Conservation (phyloP, 208 protist genomes). For the Wallacemonas rigidus region DNA sequence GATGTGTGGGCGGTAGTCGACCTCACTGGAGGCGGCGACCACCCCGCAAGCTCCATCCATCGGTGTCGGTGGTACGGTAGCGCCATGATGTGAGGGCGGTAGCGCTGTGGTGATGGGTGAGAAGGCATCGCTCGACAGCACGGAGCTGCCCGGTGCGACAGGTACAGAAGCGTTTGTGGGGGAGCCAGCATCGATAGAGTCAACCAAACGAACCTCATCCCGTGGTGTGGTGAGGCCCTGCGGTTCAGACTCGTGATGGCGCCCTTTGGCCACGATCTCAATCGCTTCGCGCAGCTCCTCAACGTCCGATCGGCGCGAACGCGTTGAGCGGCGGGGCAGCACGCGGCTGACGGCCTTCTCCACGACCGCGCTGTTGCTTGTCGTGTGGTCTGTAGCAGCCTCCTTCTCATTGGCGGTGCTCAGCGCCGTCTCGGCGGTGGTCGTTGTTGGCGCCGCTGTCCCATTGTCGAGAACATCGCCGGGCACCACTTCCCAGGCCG, state of each 20-base stretch:
- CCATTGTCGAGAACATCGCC: conserved; percentile 13
- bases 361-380: background rate
- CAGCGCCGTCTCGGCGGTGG: background rate
- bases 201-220: background rate
- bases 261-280: conserved; percentile 27
- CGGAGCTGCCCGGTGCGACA: background rate
- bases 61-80: background rate
- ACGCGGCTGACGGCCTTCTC: background rate
- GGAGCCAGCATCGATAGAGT: background rate
- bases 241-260: conserved; percentile 20
- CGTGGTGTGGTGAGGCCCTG: background rate
- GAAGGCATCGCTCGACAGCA: conserved; percentile 1
- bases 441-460: background rate
- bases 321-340: background rate
- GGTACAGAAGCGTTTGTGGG: background rate
- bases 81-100: background rate
- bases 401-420: too few relatives aligned
- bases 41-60: background rate
- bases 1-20: background rate
- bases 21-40: background rate
- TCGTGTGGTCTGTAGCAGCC: too few relatives aligned
- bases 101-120: background rate
- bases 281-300: conserved; percentile 26
- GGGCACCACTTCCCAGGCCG: conserved; percentile 31
- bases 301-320: conserved; percentile 15